Conservation (phyloP, 2,329 filamentous ascomycete genomes). For the Scytalidium sp. region DNA sequence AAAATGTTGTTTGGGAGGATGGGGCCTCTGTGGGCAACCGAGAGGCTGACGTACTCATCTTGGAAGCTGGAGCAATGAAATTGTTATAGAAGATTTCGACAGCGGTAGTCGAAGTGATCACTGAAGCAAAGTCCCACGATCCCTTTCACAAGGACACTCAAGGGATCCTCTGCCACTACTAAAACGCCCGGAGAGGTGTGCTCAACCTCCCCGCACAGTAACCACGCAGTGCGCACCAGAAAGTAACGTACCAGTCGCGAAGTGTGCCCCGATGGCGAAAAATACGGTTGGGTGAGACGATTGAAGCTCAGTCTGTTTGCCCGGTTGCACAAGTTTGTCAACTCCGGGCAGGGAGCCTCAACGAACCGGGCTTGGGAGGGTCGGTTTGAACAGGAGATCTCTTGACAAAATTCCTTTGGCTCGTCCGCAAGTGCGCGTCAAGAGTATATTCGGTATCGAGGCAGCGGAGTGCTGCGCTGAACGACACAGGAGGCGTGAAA, state of each 20-base stretch:
- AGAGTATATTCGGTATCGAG: too few relatives aligned
- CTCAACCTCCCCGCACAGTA: constrained; percentile 32
- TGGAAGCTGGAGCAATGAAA: constrained; percentile 5
- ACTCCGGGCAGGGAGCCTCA: too few relatives aligned
- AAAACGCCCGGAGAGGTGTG: constrained; percentile 33
- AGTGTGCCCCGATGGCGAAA: not conserved
- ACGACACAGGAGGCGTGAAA: too few relatives aligned
- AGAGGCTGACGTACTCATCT: constrained; percentile 38
- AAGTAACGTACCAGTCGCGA: not conserved
- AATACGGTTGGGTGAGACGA: not conserved
- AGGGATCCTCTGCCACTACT: constrained; percentile 20
- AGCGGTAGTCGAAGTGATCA: not conserved
- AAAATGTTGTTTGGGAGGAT: constrained; percentile 61
- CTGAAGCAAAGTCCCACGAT: not conserved
- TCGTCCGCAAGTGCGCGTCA: too few relatives aligned
- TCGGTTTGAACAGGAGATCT: too few relatives aligned
- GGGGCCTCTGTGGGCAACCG: constrained; percentile 29
- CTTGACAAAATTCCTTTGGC: too few relatives aligned
- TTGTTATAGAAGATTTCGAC: not conserved
- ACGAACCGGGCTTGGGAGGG: too few relatives aligned
- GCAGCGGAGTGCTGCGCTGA: too few relatives aligned
- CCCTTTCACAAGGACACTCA: constrained; percentile 6
- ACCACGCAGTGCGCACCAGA: constrained; percentile 17
- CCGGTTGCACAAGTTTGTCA: not conserved
- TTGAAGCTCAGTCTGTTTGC: not conserved